Evolutionary conservation across 306 rosid species (phyloP), one percentile per base, ranked within the genome.

Genomic region (Cucurbita ficifolia): DNA sequence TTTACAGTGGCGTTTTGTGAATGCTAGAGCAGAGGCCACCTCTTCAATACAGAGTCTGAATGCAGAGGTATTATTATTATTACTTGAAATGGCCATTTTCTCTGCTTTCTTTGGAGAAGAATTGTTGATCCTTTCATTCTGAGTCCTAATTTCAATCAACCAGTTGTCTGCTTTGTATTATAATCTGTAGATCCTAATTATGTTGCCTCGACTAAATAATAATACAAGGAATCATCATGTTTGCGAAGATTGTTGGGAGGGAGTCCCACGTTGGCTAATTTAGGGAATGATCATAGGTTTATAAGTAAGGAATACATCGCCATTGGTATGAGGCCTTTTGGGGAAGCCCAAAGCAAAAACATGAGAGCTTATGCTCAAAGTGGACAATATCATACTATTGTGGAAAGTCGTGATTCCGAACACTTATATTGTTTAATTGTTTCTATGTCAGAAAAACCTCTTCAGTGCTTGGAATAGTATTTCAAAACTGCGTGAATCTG

Each of bases 1-100:
- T 51, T 64, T 95, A 81, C 99, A 95, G 79, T 91, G 96, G 96
- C 89, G 96, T 54, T 89, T 91, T 24, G 87, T 82, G 18, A 91
- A 95, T 75, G 97, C 96, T 52, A 89, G 88, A 76, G 88, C 88
- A 60, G 86, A 83, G 79, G 74, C 82, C 81, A 53, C 93, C 12
- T 86, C 86, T 57, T 83, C 86, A 74, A 79, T 78, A 36, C 99
- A 85, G 85, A 85, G 61, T 72, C 67, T 83, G 79, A 95, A 85
- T 82, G 89, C 96, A 16, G 99, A 95, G 97, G 99, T 95, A 76
- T 73, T 67, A 8, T 69, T 95, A 76, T 73, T 67, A 8, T 69
- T 83, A 58, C 52, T 68, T 59, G 11, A 76, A 77, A 35, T 43
- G 43, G 45, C 7, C 65, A 39, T 29, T 35, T 17, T 42, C 54